Base-by-base conservation (phyloP, 1,284 basidiomycete genomes). In the Boletus nobilissimus region DNA sequence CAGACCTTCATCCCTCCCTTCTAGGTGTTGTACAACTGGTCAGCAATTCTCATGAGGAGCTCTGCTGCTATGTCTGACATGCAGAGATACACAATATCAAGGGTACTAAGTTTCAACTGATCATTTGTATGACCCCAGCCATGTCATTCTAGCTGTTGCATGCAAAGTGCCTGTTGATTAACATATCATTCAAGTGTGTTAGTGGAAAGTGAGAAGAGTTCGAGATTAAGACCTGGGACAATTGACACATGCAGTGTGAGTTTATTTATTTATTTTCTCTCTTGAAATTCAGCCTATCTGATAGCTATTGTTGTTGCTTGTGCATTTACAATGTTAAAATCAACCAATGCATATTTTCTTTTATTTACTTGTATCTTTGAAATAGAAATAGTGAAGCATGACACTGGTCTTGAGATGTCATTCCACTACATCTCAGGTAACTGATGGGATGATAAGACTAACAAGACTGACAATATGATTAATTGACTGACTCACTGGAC, bases 1-100 rank as follows among this genome's bases (percentile, higher is more conserved):
- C 57, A 0, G 77, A 85, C 8, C 82, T 86, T 16, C 84, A 86
- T 67, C 84, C 83, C 10, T 86, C 82, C 1, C 76, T 84, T 9
- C 6, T 51, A 76, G 66, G 34, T 62, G 67, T 70, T 38, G 40
- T 14, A 1, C 46, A 29, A 24, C 29, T 72, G 9, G 40, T 77
- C 11, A 60, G 34, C 9, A 64, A 51, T 40, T 46, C 43, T 1
- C 43, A 22, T 64, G 18, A 24, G 32, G 46, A 68, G 11, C 40
- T 72, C 5, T 54, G 67, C 1, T 32, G 14, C 38, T 83, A 83
- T 78, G 54, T 83, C 1, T 40, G 66, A 6, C 76, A 48, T 66
- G 75, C 74, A 0, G 76, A 83, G n/a, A 72, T 22, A 3, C 72
- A 77, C 29, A 1, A 39, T 0, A 3, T 43, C 0, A 62, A 43